Evolutionary conservation across 2,329 filamentous ascomycete genomes (phyloP).

Genomic region (Aspergillus arachidicola): DNA sequence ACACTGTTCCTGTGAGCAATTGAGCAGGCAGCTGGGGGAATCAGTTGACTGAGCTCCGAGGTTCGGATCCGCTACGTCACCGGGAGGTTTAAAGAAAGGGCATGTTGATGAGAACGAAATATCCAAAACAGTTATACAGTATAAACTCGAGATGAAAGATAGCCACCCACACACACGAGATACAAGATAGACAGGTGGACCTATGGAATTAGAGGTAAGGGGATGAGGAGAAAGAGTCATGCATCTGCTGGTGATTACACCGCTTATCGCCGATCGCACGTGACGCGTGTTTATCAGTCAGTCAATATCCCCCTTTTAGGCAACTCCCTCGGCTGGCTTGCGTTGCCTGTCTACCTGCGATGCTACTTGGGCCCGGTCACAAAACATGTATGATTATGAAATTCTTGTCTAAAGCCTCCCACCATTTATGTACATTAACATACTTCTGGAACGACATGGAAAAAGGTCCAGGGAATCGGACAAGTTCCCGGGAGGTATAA

Average conservation of each 20-base stretch:
- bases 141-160: not conserved
- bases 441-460: conserved; percentile 15
- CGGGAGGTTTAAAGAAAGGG: not conserved
- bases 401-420: conserved; percentile 20
- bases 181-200: not conserved
- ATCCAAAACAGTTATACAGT: not conserved
- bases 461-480: conserved; percentile 26
- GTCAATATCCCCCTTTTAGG: not conserved
- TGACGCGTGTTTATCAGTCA: conserved; percentile 6
- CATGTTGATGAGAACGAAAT: not conserved
- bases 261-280: conserved; percentile 21
- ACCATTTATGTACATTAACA: conserved; percentile 26
- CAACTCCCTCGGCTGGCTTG: not conserved
- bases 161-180: not conserved
- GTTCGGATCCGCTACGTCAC: conserved; percentile 26
- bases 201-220: not conserved
- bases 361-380: not conserved
- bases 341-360: not conserved
- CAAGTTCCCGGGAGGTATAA: conserved; percentile 35
- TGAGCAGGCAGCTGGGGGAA: conserved; percentile 15
- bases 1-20: conserved; percentile 4
- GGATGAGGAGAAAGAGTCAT: conserved; percentile 3
- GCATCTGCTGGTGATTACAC: conserved; percentile 10
- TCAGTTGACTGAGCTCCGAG: conserved; percentile 22
- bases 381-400: conserved; percentile 9